Base-by-base conservation (phyloP, 306 rosid genomes). In the Senna tora region DNA sequence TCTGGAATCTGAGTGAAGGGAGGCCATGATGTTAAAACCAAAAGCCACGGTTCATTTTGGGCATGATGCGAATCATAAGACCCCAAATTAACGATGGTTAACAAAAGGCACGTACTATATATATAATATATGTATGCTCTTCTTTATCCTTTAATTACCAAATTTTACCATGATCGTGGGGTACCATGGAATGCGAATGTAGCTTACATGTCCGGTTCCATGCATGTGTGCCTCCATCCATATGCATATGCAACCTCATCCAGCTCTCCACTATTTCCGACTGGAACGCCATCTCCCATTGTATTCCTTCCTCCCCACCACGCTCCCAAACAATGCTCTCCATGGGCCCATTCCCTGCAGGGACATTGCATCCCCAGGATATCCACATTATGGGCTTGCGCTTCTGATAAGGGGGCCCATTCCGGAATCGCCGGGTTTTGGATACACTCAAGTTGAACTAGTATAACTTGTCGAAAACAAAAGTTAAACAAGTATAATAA, bases 241-340 rank as follows among this genome's bases (percentile, higher is more conserved):
- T n/a, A n/a, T n/a, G n/a, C n/a, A n/a, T n/a, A n/a, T 93, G 98
- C 78, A 77, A 77, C 51, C 88, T 93, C 64, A 72, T 86, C 0
- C 82, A 88, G 0, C 96, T 90, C 80, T 90, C 96, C 21, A 52
- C 83, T 13, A 72, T 93, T 60, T 87, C 98, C 8, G 96, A 93
- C 32, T 93, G 93, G 98, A 90, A 87, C 75, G 93, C 89, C 0
- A 90, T 93, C 65, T 68, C 96, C 4, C 13, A 2, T 7, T 93
- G 98, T 56, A 78, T 93, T 45, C 60, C 88, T 1, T 36, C 74
- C 0, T 47, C 70, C 1, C 68, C 90, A 49, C 78, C 85, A 0
- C 71, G 72, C 42, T 90, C 90, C 46, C 86, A 92, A 51, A 89
- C 88, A 93, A 93, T 73, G 77, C 65, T 5, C 54, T 93, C 4